Percentiles rank a stretch among this genome's conserved stretches.
These are phyloP conservation scores for Aspergillus neotritici DNA, from an alignment of 2,329 filamentous ascomycete species.

Conservation along the genomic window DNA sequence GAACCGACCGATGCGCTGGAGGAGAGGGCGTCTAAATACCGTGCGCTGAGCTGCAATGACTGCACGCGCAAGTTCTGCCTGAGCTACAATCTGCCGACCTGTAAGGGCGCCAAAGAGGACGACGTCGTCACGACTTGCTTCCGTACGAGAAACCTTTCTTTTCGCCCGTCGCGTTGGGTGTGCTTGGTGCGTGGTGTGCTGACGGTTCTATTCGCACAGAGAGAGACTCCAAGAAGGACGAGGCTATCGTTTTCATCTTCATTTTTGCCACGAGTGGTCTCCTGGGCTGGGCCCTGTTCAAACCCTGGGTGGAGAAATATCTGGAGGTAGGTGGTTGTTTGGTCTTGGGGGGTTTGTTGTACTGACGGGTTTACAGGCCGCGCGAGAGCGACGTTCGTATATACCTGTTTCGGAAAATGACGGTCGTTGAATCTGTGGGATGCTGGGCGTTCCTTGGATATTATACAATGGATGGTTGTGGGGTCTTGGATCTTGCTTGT, in stretches of 20 bases:
- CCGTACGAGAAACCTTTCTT: conserved; percentile 37
- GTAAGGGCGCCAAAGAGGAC: conserved; percentile 56
- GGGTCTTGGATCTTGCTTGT: too few relatives aligned
- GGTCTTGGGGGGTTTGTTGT: conserved; percentile 3
- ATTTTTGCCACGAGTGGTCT: conserved; percentile 58
- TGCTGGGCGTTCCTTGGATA: neutral
- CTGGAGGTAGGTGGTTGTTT: conserved; percentile 39
- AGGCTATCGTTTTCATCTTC: conserved; percentile 61
- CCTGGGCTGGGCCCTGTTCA: conserved; percentile 54
- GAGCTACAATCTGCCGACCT: conserved; percentile 57
- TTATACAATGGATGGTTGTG: neutral
- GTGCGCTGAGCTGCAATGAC: conserved; percentile 54
- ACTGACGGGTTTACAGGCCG: conserved; percentile 30
- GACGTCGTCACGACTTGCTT: conserved; percentile 63
- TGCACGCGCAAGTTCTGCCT: conserved; percentile 64
- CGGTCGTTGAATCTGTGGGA: conserved; percentile 6
- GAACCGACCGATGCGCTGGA: conserved; percentile 12
- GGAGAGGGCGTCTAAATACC: conserved; percentile 32
- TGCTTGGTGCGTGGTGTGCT: conserved; percentile 7
- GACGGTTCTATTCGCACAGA: conserved; percentile 35
- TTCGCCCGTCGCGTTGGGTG: neutral
- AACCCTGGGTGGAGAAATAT: conserved; percentile 56
- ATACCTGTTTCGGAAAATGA: conserved; percentile 43
- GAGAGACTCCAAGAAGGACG: conserved; percentile 61
- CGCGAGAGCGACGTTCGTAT: conserved; percentile 47